These are phyloP conservation scores for Cephalotrichum gorgonifer DNA, from an alignment of 2,329 filamentous ascomycete species.

Conservation along the genomic window DNA sequence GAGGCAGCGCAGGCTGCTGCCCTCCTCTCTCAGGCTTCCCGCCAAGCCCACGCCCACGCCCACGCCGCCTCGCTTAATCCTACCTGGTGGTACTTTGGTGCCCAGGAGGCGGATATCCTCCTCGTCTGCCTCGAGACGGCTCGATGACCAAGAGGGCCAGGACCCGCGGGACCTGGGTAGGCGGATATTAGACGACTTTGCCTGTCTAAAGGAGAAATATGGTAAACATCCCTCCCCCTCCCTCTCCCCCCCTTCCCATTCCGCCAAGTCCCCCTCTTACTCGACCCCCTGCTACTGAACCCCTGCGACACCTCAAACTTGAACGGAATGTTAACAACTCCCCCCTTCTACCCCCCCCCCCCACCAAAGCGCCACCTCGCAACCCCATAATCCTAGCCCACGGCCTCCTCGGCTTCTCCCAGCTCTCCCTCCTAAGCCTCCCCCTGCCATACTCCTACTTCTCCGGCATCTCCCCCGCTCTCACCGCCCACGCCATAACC, in stretches of 20 bases:
- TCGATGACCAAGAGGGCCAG: background rate
- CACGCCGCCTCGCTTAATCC: slow-evolving; percentile 1
- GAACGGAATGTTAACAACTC: background rate
- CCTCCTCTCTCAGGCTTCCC: background rate
- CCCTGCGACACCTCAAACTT: background rate
- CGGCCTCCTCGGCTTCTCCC: slow-evolving; percentile 53
- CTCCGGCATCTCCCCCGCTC: slow-evolving; percentile 51
- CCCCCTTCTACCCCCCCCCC: no score
- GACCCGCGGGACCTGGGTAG: slow-evolving; percentile 5
- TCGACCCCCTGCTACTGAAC: background rate
- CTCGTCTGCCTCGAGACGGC: background rate
- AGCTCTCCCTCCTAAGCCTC: slow-evolving; percentile 39
- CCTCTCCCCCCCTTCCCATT: background rate
- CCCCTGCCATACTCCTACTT: slow-evolving; percentile 53
- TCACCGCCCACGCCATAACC: slow-evolving; percentile 39
- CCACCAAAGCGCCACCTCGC: slow-evolving; percentile 26
- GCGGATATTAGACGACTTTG: slow-evolving; percentile 8
- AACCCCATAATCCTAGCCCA: slow-evolving; percentile 56
- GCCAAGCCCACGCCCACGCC: slow-evolving; percentile 1
- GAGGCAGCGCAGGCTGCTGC: background rate
- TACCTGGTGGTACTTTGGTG: background rate
- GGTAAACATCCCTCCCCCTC: background rate
- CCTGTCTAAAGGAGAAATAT: slow-evolving; percentile 6
- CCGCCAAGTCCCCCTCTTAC: background rate
- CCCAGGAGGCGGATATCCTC: background rate